These are phyloP conservation scores for Sisymbrium irio DNA, from an alignment of 345 rosid genomes.

Conservation along the genomic window DNA sequence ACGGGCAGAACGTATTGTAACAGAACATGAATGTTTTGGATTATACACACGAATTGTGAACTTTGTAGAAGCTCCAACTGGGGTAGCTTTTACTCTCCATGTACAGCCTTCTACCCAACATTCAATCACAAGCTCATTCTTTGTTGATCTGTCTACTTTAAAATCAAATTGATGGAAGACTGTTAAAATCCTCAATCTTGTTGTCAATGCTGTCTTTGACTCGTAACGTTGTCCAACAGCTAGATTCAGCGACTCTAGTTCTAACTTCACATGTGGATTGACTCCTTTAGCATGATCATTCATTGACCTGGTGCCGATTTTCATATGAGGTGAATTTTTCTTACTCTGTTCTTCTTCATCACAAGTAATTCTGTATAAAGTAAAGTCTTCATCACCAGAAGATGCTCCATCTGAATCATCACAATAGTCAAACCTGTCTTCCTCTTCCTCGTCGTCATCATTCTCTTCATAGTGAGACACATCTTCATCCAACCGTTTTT, in stretches of 20 bases:
- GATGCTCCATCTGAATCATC: too few species aligned
- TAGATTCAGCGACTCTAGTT: neutral
- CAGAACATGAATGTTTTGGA: too few species aligned
- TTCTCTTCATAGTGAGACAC: too few species aligned
- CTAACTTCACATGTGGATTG: neutral
- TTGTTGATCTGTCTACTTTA: neutral
- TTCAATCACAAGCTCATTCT: neutral
- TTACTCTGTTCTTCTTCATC: neutral
- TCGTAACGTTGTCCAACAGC: neutral
- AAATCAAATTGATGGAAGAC: too few species aligned
- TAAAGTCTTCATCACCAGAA: too few species aligned
- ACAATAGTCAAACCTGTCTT: too few species aligned
- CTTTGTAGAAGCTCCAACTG: neutral
- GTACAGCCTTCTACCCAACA: neutral
- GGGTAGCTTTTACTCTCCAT: neutral
- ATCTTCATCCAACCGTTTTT: too few species aligned
- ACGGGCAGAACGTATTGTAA: neutral
- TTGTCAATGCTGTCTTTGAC: neutral
- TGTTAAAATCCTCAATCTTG: neutral
- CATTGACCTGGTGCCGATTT: neutral
- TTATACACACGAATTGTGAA: neutral
- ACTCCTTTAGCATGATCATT: neutral
- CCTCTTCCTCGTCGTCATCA: too few species aligned
- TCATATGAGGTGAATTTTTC: neutral
- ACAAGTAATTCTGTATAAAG: neutral